Base-by-base conservation (phyloP, 2,329 filamentous ascomycete species). In the Aspergillus viridinutans region DNA sequence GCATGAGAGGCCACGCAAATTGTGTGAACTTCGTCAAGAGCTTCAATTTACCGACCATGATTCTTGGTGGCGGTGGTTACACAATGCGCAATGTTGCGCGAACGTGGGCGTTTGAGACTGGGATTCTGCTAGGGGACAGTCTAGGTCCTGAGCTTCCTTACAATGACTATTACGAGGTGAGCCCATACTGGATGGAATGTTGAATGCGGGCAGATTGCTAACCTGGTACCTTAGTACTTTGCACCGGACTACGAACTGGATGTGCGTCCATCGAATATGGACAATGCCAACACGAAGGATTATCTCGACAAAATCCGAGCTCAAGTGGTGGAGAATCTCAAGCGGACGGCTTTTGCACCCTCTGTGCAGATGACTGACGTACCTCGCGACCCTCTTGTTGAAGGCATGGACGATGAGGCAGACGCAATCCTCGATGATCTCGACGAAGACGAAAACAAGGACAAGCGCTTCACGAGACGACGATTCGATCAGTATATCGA, bases 111-210 rank as follows among this genome's bases (percentile, higher is more conserved):
- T 84, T 80, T 65, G 78, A 97, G 85, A 89, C 76, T 64, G 93
- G 93, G 63, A 83, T 92, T 57, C 82, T 97, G 8, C 90, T 97
- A 21, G 90, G 90, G 28, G 85, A 92, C 58, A 83, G 90, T 29
- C 90, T 97, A 83, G 83, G 85, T 10, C 83, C 88, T 4, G 87
- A 90, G n/a, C 81, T 97, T 43, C 93, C 93, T 0, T 97, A 92
- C 74, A 97, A 96, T 62, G 93, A 97, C 78, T 97, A 97, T 74
- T 97, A 97, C 69, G 86, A 88, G 72, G 81, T 83, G 70, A 66
- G 74, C 47, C 32, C 4, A 12, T 35, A 23, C 12, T 25, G 3
- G 14, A 12, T 14, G 1, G 3, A 47, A 25, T 20, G 4, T 10
- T 14, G 21, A 25, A 23, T 14, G 43, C 21, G 10, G 2, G 21